Base-by-base conservation (phyloP, 495 filamentous ascomycete genomes). In the Parathielavia hyrcaniae region DNA sequence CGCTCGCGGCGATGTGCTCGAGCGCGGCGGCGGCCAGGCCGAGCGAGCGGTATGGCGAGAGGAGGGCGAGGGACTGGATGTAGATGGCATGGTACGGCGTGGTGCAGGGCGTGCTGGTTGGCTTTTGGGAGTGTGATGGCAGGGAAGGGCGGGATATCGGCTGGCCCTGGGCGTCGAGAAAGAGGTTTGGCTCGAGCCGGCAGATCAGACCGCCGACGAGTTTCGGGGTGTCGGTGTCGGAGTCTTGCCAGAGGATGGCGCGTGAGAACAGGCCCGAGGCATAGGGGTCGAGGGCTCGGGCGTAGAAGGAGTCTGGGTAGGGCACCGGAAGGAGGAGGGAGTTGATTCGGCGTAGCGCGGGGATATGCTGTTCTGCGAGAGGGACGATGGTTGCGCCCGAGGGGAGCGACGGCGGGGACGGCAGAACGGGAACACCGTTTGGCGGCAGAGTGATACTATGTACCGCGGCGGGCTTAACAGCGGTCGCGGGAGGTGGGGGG, bases 241-340 rank as follows among this genome's bases (percentile, higher is more conserved):
- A 53, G 59, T 78, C 73, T 23, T 67, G 70, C 62, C 76, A 77
- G 65, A 88, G 71, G 23, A 91, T 88, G 50, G 91, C 81, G 55
- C 90, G 86, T 34, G 91, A 91, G 67, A 96, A 75, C 39, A 83
- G 83, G 36, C 82, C 79, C 16, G 83, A 79, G 20, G 82, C 73
- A 7, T 83, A 74, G 30, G 91, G 86, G 7, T 84, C 76, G 61
- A 91, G 78, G 53, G 82, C 86, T 38, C 85, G 84, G 50, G 79
- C 77, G 77, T 95, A 98, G 81, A 97, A 97, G 36, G 79, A 81
- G 65, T 87, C 84, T 0, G 89, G 86, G 67, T 98, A 98, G 69
- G 82, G 81, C 62, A 97, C 87, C 20, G 92, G 92, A 6, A 98
- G 83, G 13, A 95, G 81, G 19, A 95, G 77, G 40, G 84, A 73